Percentiles rank a stretch among this genome's conserved stretches.
Conservation (phyloP, 176 grass and related monocot species). For the Bromus sterilis region DNA sequence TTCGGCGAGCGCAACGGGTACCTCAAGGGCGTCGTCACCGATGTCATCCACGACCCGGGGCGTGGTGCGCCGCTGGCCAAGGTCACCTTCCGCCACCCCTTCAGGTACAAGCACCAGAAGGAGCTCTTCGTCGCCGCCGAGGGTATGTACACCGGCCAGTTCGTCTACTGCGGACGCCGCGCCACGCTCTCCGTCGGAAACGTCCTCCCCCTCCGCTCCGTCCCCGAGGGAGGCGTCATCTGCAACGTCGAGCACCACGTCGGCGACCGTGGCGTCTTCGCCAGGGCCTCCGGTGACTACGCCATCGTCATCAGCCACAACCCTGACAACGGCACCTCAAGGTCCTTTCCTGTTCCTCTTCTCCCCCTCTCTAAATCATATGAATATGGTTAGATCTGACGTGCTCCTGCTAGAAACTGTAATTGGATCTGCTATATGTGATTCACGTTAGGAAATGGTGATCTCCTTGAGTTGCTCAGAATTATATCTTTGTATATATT, state of each 20-base stretch:
- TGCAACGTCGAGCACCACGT: constrained; percentile 97
- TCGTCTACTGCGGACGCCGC: constrained; percentile 90
- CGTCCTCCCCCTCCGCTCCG: constrained; percentile 63
- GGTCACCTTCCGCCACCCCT: constrained; percentile 89
- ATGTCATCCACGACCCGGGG: constrained; percentile 86
- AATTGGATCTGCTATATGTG: not conserved
- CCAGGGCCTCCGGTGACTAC: constrained; percentile 71
- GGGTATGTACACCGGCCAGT: constrained; percentile 95
- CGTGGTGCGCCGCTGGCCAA: constrained; percentile 83
- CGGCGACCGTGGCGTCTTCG: constrained; percentile 79
- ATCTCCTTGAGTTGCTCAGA: not conserved
- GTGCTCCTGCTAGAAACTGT: not conserved
- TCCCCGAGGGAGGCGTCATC: constrained; percentile 82
- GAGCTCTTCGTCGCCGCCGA: constrained; percentile 91
- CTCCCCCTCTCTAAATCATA: not conserved
- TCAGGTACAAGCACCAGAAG: constrained; percentile 94
- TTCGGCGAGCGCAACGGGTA: constrained; percentile 96
- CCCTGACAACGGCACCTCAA: constrained; percentile 83
- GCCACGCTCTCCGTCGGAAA: constrained; percentile 78
- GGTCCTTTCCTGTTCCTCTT: not conserved
- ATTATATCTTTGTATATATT: not conserved
- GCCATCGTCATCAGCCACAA: constrained; percentile 94
- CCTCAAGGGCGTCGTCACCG: constrained; percentile 82
- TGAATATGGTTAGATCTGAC: not conserved
- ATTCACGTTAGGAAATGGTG: not conserved